Evolutionary conservation across 257 asterid genomes (phyloP).

Genomic region (Coffea canephora): DNA sequence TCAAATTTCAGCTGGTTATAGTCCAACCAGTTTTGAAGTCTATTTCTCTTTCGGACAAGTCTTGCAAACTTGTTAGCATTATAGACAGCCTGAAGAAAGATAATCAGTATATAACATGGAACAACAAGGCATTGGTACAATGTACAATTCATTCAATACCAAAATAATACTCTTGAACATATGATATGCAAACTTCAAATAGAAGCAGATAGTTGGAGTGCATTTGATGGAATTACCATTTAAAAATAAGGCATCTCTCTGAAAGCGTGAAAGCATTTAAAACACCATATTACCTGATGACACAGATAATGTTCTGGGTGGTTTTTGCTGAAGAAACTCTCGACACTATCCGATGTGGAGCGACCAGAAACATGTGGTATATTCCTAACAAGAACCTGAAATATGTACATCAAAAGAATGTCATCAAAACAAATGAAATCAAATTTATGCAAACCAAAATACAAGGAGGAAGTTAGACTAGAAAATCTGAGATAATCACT

Average conservation of each 20-base stretch:
- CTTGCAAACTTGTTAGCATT: constrained; percentile 77
- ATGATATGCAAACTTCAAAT: not conserved
- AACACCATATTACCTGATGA: constrained; percentile 70
- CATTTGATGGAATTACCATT: not conserved
- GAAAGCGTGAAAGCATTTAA: not conserved
- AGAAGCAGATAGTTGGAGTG: not conserved
- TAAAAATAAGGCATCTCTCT: not conserved
- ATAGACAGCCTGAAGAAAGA: constrained; percentile 68
- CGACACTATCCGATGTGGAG: constrained; percentile 67
- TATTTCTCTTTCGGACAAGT: constrained; percentile 66
- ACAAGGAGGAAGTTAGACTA: not conserved
- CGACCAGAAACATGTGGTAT: constrained; percentile 75
- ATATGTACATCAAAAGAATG: not conserved
- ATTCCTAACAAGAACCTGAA: constrained; percentile 90
- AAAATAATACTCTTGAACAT: not conserved
- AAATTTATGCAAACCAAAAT: not conserved
- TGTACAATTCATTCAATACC: not conserved
- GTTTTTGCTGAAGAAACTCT: constrained; percentile 68
- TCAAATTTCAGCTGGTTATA: constrained; percentile 87
- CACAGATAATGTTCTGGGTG: constrained; percentile 88
- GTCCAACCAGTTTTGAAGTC: constrained; percentile 92
- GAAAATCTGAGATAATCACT: not conserved
- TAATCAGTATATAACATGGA: not conserved
- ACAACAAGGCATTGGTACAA: not conserved
- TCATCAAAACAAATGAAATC: not conserved